These are phyloP conservation scores for Rhododendron griersonianum DNA, from an alignment of 148 eudicot species.

Conservation along the genomic window DNA sequence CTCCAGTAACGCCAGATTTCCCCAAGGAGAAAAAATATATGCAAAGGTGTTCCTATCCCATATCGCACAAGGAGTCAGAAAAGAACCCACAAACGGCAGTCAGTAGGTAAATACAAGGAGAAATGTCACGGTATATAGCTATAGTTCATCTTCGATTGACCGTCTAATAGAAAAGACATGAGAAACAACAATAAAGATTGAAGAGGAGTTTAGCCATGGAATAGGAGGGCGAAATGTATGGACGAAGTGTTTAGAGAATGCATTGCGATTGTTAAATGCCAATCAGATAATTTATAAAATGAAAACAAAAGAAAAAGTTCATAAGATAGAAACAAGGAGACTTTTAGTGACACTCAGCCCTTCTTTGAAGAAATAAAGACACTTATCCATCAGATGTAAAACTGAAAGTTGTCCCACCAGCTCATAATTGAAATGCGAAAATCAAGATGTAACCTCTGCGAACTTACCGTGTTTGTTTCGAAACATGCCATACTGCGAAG, in stretches of 20 bases:
- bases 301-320: not conserved
- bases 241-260: not conserved
- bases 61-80: not conserved
- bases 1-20: not conserved
- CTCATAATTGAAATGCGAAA: not conserved
- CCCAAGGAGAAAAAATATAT: not conserved
- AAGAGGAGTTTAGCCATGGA: not conserved
- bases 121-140: not conserved
- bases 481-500: conserved; percentile 41
- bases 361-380: not conserved
- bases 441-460: not conserved
- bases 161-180: not conserved
- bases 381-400: not conserved
- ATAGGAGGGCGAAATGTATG: not conserved
- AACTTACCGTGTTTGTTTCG: conserved; percentile 50
- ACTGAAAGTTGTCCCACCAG: not conserved
- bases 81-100: not conserved
- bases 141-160: not conserved
- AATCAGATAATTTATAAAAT: not conserved
- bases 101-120: not conserved
- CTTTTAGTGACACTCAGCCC: not conserved
- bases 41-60: not conserved
- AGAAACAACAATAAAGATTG: not conserved
- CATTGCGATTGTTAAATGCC: not conserved
- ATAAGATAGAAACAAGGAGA: not conserved